Conservation (phyloP, 2,329 filamentous ascomycete genomes). For the Mollisiaceae sp. region DNA sequence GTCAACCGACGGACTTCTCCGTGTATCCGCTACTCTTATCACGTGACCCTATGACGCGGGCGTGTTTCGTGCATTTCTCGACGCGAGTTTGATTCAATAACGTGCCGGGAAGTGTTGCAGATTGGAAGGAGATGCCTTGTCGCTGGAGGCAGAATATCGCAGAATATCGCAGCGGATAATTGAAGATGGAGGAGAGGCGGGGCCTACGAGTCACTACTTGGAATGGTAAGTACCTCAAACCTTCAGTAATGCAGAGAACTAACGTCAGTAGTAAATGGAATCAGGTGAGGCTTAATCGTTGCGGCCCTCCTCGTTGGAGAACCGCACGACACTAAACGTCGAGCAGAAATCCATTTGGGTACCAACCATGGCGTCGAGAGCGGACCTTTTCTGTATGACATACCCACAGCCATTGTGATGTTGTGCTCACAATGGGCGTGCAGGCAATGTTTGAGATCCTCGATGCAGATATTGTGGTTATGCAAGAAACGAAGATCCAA, state of each 20-base stretch:
- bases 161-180: background rate
- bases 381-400: conserved; percentile 67
- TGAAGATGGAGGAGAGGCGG: conserved; percentile 52
- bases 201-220: conserved; percentile 82
- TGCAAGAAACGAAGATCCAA: conserved; percentile 97
- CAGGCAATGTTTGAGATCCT: conserved; percentile 93
- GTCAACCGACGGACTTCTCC: background rate
- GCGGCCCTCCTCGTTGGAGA: background rate
- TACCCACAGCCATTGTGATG: background rate
- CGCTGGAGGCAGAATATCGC: background rate
- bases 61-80: conserved; percentile 42
- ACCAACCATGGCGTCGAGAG: conserved; percentile 79
- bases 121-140: conserved; percentile 7
- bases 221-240: conserved; percentile 66
- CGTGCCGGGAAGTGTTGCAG: background rate
- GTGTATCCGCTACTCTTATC: background rate
- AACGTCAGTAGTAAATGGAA: conserved; percentile 70
- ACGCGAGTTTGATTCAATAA: background rate
- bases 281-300: conserved; percentile 59
- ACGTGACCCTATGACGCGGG: conserved; percentile 23
- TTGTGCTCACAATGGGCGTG: conserved; percentile 11
- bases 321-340: background rate
- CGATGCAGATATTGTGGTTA: conserved; percentile 89
- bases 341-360: conserved; percentile 77
- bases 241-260: conserved; percentile 24